Conservation (phyloP, 2,329 filamentous ascomycete genomes). For the Whalleya microplaca region DNA sequence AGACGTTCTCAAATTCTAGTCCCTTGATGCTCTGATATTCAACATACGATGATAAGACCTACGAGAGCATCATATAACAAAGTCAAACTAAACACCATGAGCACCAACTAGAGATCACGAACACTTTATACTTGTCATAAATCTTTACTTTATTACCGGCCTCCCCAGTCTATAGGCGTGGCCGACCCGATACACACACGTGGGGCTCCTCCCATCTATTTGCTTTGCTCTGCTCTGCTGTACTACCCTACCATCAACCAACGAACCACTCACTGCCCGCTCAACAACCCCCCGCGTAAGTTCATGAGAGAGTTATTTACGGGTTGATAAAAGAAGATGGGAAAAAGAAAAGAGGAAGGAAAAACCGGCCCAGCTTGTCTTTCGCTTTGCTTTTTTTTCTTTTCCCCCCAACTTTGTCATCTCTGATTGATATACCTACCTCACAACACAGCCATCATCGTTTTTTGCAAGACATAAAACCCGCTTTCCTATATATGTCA, state of each 20-base stretch:
- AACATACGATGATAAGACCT: neutral
- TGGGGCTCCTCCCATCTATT: slow-evolving; percentile 11
- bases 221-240: slow-evolving; percentile 10
- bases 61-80: neutral
- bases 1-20: too few relatives aligned
- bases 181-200: slow-evolving; percentile 16
- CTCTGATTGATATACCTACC: too few relatives aligned
- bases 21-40: neutral
- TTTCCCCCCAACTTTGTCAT: slow-evolving; percentile 5
- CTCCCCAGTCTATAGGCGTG: slow-evolving; percentile 10
- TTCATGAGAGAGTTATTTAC: too few relatives aligned
- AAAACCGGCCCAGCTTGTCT: too few relatives aligned
- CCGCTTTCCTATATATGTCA: slow-evolving; percentile 27
- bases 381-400: neutral
- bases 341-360: too few relatives aligned
- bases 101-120: neutral
- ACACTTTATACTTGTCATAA: slow-evolving; percentile 1
- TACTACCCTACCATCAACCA: slow-evolving; percentile 3
- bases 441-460: slow-evolving; percentile 23
- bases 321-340: too few relatives aligned
- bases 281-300: too few relatives aligned
- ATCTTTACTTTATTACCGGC: slow-evolving; percentile 18
- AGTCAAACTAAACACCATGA: neutral
- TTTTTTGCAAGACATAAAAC: slow-evolving; percentile 26
- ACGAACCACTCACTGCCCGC: too few relatives aligned